phyloP scores from a whole-genome alignment of 495 filamentous ascomycete species.

The Wilcoxina mikolae region DNA sequence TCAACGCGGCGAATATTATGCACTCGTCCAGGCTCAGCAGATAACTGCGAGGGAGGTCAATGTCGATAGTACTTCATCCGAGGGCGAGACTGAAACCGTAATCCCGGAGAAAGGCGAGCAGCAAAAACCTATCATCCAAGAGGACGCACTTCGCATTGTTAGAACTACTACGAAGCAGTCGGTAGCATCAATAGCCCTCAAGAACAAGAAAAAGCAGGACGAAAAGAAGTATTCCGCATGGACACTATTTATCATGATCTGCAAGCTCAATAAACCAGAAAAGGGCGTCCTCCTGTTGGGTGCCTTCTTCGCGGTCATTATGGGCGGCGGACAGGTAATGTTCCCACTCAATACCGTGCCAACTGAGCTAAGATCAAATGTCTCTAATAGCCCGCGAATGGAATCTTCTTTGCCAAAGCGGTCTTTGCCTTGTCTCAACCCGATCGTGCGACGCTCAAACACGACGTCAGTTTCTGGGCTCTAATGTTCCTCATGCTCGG shows the following conservation, averaged over 20 bases:
- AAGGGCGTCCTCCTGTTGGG: neutral
- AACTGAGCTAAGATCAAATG: constrained; percentile 2
- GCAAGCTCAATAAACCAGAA: neutral
- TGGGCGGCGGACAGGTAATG: neutral
- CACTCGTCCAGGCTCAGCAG: constrained; percentile 58
- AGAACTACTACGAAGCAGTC: constrained; percentile 23
- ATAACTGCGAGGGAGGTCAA: neutral
- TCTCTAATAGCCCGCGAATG: constrained; percentile 19
- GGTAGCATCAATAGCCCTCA: constrained; percentile 1
- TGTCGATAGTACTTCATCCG: neutral
- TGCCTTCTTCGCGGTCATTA: neutral
- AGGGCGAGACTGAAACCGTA: neutral
- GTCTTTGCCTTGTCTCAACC: constrained; percentile 46
- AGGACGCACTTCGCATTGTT: neutral
- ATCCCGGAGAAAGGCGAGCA: neutral
- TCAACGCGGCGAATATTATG: constrained; percentile 35
- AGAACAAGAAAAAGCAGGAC: neutral
- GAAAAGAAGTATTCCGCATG: neutral
- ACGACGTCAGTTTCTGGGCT: constrained; percentile 37
- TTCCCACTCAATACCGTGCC: too few relatives aligned
- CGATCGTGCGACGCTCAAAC: constrained; percentile 10
- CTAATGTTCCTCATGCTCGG: constrained; percentile 43
- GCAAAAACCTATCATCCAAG: neutral
- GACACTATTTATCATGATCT: neutral
- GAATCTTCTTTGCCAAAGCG: constrained; percentile 40